Evolutionary conservation across 306 rosid species (phyloP).

Genomic region (Glycine latifolia): DNA sequence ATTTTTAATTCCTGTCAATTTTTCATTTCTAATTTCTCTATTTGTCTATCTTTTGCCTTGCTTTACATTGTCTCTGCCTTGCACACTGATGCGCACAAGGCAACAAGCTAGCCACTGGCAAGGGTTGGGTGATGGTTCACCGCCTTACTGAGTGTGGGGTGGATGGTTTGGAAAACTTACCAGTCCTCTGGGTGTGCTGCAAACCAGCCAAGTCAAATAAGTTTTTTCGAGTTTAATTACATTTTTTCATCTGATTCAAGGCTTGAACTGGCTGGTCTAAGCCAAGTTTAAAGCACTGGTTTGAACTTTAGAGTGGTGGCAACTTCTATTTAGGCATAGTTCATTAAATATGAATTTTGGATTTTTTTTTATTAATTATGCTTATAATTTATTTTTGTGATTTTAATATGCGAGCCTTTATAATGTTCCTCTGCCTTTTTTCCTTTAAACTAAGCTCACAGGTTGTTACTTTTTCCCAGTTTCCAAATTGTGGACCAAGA

Average conservation of each 20-base stretch:
- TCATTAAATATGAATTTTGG: slow-evolving; percentile 35
- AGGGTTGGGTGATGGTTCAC: neutral
- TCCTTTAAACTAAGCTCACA: slow-evolving; percentile 18
- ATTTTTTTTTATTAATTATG: neutral
- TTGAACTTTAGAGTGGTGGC: slow-evolving; percentile 24
- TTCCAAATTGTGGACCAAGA: slow-evolving; percentile 75
- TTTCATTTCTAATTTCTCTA: neutral
- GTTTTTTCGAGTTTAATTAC: neutral
- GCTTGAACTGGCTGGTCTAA: slow-evolving; percentile 9
- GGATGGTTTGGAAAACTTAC: neutral
- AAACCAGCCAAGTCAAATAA: neutral
- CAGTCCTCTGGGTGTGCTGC: neutral
- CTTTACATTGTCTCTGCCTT: slow-evolving; percentile 15
- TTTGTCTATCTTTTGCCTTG: neutral
- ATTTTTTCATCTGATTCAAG: neutral
- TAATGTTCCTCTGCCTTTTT: slow-evolving; percentile 3
- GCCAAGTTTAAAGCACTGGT: slow-evolving; percentile 7
- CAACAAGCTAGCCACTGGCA: neutral
- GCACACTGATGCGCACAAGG: neutral
- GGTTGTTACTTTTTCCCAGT: slow-evolving; percentile 56
- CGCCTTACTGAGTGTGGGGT: neutral
- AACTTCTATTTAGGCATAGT: slow-evolving; percentile 3
- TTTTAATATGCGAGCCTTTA: slow-evolving; percentile 38
- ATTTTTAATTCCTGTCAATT: neutral
- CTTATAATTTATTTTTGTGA: slow-evolving; percentile 25